phyloP scores from a whole-genome alignment of 1,139 yeast species.

The Debaryomycetaceae sp. region DNA sequence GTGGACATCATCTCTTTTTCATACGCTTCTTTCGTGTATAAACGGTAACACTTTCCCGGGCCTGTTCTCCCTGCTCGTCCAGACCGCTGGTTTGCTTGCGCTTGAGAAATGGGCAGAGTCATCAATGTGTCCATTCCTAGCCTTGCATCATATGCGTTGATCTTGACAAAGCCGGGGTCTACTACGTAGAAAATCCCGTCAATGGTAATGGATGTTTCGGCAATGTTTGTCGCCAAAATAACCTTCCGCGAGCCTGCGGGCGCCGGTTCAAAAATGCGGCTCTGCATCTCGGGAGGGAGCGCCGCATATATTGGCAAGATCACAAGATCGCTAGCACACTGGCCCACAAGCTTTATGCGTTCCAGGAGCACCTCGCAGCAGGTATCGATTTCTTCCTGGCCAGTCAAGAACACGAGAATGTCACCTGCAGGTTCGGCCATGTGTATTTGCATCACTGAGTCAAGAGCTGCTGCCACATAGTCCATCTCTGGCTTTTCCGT shows the following conservation, averaged over 20 bases:
- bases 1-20: conserved; percentile 72
- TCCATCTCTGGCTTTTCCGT: conserved; percentile 78
- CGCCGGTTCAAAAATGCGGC: conserved; percentile 62
- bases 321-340: conserved; percentile 52
- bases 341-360: conserved; percentile 57
- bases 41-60: conserved; percentile 69
- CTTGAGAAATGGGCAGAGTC: conserved; percentile 69
- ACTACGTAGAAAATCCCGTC: conserved; percentile 70
- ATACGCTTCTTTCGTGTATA: conserved; percentile 62
- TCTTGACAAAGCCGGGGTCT: conserved; percentile 74
- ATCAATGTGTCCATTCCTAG: conserved; percentile 68
- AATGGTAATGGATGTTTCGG: conserved; percentile 54
- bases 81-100: conserved; percentile 73
- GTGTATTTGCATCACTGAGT: conserved; percentile 76
- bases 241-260: conserved; percentile 64
- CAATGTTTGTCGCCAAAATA: conserved; percentile 70
- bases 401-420: conserved; percentile 75
- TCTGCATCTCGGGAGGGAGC: conserved; percentile 65
- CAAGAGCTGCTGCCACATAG: conserved; percentile 71
- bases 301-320: conserved; percentile 85
- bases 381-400: conserved; percentile 89
- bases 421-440: conserved; percentile 71
- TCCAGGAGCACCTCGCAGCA: conserved; percentile 68
- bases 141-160: conserved; percentile 65
- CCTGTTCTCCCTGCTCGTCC: conserved; percentile 87